These are phyloP conservation scores for Oryza nivara DNA, from an alignment of 176 grass and related monocot genomes.

Conservation along the genomic window DNA sequence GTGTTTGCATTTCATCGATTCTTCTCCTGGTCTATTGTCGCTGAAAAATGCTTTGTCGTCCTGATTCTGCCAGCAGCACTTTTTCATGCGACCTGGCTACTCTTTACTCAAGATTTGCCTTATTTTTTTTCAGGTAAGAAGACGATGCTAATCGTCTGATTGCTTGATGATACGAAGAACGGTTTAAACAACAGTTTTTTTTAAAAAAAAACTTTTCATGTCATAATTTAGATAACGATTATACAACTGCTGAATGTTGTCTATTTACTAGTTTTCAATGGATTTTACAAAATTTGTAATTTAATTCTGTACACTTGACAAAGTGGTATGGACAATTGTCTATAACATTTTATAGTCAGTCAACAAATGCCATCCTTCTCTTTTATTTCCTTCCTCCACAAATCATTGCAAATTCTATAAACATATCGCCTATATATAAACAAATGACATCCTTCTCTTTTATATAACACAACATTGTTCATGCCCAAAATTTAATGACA, in stretches of 20 bases:
- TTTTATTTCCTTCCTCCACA: too few relatives aligned
- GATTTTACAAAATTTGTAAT: too few relatives aligned
- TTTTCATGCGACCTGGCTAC: neutral
- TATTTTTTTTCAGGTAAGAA: neutral
- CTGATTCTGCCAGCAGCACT: neutral
- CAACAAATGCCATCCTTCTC: neutral
- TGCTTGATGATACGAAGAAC: neutral
- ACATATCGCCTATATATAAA: too few relatives aligned
- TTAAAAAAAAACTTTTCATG: neutral
- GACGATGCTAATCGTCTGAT: neutral
- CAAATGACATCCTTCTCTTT: too few relatives aligned
- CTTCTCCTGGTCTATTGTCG: neutral
- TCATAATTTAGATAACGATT: too few relatives aligned
- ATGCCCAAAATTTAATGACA: too few relatives aligned
- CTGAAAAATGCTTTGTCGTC: neutral
- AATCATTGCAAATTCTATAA: too few relatives aligned
- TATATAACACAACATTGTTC: too few relatives aligned
- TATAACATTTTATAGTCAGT: neutral
- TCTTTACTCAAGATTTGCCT: neutral
- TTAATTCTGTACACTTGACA: too few relatives aligned
- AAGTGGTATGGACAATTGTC: neutral
- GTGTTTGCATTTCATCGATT: neutral
- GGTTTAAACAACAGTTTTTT: neutral
- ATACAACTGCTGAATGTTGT: too few relatives aligned
- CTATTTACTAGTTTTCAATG: too few relatives aligned